Base-by-base conservation (phyloP, 2,329 filamentous ascomycete genomes). In the Clonostachys sp. region DNA sequence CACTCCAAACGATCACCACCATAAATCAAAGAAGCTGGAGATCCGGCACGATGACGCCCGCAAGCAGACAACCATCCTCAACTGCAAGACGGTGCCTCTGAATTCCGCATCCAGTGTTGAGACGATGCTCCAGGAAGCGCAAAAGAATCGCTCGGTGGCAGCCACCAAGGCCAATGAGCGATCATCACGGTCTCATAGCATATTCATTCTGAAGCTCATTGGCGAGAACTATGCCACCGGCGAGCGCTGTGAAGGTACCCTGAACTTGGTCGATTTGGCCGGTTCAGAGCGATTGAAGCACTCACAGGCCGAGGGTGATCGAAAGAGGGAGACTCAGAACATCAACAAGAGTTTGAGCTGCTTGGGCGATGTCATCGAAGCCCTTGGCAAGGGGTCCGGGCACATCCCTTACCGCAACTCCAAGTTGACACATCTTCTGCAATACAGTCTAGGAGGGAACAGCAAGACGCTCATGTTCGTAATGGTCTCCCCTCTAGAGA, bases 391-490 rank as follows among this genome's bases (percentile, higher is more conserved):
- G 52, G 89, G 89, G 34, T 89, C 86, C 48, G 80, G 79, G 6
- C 92, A 96, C 60, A 82, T 99, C 41, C 94, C 94, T 2, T 99
- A 97, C 71, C 78, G 94, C 47, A 97, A 97, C 70, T 96, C 89
- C 57, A 97, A 96, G 80, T 78, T 99, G 54, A 99, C 94, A 9
- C 95, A 96, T 61, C 78, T 99, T 42, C 78, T 99, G 36, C 90
- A 97, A 80, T 95, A 94, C 62, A 96, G 90, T 4, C 75, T 99
- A 8, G 92, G 94, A 5, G 94, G 94, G 14, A 96, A 96, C 66
- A 94, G 87, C 57, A 95, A 96, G 71, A 99, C 94, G 1, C 84
- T 99, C 58, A 99, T 99, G 94, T 96, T 99, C 65, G 90, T 97
- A 64, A 97, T 97, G 91, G 88, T 96, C 48, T 94, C 87, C 57